These are phyloP conservation scores for Neofusicoccum parvum DNA, from an alignment of 2,329 filamentous ascomycete genomes.

Conservation along the genomic window DNA sequence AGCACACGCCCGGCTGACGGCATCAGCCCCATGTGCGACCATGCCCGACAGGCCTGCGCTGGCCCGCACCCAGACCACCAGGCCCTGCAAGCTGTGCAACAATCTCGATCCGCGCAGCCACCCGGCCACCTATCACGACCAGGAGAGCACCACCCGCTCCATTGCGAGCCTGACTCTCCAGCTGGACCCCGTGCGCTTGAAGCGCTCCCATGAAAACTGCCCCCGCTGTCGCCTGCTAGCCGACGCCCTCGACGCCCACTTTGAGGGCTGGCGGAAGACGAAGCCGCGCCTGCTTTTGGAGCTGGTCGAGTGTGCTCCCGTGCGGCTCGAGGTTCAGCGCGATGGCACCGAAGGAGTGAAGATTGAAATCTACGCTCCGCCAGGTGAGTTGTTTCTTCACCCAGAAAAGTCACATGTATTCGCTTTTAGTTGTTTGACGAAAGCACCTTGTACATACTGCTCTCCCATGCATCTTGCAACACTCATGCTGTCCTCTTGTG, in stretches of 20 bases:
- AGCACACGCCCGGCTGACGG: not conserved
- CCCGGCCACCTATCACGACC: constrained; percentile 1
- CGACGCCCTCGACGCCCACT: not conserved
- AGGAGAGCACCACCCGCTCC: not conserved
- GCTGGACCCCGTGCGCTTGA: not conserved
- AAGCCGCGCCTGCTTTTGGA: not conserved
- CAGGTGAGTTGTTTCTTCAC: not conserved
- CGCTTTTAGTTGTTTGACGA: too few relatives aligned
- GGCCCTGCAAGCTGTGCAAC: constrained; percentile 8
- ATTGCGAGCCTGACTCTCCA: not conserved
- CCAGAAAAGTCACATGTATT: not conserved
- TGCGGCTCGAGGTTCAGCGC: not conserved
- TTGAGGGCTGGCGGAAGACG: not conserved
- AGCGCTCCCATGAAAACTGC: not conserved
- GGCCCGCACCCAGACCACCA: not conserved
- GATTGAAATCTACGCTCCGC: not conserved
- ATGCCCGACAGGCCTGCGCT: not conserved
- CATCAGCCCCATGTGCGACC: not conserved
- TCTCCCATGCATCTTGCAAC: not conserved
- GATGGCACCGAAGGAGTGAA: not conserved
- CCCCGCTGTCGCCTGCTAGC: not conserved
- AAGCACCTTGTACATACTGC: not conserved
- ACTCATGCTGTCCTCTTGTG: too few relatives aligned
- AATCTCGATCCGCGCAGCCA: constrained; percentile 9
- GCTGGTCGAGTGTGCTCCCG: not conserved